Evolutionary conservation across 352 stramenopile genomes (phyloP).

Genomic region (Paralagenidium karlingii): DNA sequence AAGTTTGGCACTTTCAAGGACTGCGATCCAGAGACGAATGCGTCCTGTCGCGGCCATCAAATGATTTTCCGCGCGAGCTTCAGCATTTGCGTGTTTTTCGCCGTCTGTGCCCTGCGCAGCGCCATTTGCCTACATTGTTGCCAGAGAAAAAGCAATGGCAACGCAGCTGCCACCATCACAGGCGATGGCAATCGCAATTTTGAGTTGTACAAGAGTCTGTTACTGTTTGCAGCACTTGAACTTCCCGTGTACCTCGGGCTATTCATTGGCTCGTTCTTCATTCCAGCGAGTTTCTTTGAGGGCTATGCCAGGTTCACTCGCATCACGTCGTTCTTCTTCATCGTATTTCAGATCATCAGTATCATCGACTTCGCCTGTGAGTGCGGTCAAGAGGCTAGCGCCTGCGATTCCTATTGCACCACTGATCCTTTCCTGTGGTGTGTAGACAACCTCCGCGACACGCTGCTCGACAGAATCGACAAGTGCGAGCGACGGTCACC

Average conservation of each 20-base stretch:
- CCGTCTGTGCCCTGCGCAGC: constrained; percentile 20
- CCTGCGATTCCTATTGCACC: too few relatives aligned
- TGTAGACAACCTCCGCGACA: too few relatives aligned
- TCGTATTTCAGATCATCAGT: constrained; percentile 70
- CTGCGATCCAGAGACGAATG: constrained; percentile 23
- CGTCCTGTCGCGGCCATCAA: constrained; percentile 47
- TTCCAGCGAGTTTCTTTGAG: constrained; percentile 55
- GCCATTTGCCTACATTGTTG: constrained; percentile 11
- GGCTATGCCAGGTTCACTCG: constrained; percentile 41
- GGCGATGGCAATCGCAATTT: too few relatives aligned
- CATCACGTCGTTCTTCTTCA: constrained; percentile 56
- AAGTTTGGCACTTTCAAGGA: constrained; percentile 50
- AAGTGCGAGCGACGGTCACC: too few relatives aligned
- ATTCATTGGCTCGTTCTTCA: constrained; percentile 59
- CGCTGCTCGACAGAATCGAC: too few relatives aligned
- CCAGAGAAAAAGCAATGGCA: constrained; percentile 3
- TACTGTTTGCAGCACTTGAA: constrained; percentile 26
- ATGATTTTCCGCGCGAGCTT: constrained; percentile 60
- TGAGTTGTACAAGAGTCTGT: too few relatives aligned
- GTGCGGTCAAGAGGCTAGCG: too few relatives aligned
- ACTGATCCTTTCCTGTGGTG: too few relatives aligned
- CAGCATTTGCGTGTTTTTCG: constrained; percentile 41
- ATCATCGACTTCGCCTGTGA: constrained; percentile 67
- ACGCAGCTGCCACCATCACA: constrained; percentile 6
- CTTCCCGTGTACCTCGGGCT: constrained; percentile 30